These are phyloP conservation scores for Tulasnella sp. DNA, from an alignment of 768 basidiomycete genomes.

Conservation along the genomic window DNA sequence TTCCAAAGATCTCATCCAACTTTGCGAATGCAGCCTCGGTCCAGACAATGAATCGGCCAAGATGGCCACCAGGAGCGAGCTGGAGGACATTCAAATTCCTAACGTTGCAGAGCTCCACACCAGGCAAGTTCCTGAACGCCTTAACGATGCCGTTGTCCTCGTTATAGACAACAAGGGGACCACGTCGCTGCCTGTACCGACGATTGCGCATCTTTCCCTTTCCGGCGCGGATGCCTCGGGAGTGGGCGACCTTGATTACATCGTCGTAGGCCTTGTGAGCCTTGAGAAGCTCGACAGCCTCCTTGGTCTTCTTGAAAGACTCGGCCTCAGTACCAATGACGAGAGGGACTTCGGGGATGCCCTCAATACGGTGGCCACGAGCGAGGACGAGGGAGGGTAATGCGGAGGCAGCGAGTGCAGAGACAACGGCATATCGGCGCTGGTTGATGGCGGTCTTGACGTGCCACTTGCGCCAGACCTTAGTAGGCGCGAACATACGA, in stretches of 20 bases:
- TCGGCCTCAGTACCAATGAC: constrained; percentile 73
- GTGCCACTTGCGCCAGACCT: constrained; percentile 99
- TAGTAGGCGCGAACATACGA: constrained; percentile 99
- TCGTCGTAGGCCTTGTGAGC: constrained; percentile 80
- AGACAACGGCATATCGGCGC: constrained; percentile 89
- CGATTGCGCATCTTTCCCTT: constrained; percentile 97
- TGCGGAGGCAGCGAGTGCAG: constrained; percentile 90
- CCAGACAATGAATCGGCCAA: constrained; percentile 99
- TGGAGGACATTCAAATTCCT: constrained; percentile 92
- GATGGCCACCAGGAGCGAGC: constrained; percentile 98
- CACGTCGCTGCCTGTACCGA: constrained; percentile 91
- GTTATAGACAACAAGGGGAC: constrained; percentile 92
- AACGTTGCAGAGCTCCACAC: constrained; percentile 95
- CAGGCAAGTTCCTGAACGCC: constrained; percentile 98
- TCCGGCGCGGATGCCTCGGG: constrained; percentile 91
- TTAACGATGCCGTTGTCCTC: constrained; percentile 96
- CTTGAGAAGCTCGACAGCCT: constrained; percentile 90
- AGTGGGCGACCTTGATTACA: constrained; percentile 94
- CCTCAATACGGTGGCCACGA: constrained; percentile 97
- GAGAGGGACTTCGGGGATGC: constrained; percentile 92
- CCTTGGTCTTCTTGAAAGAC: constrained; percentile 91
- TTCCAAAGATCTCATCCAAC: constrained; percentile 93
- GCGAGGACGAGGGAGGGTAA: constrained; percentile 97
- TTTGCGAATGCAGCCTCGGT: constrained; percentile 87
- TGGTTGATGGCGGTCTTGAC: constrained; percentile 99